These are phyloP conservation scores for Aspergillus eucalypticola DNA, from an alignment of 2,329 filamentous ascomycete genomes.

Conservation along the genomic window DNA sequence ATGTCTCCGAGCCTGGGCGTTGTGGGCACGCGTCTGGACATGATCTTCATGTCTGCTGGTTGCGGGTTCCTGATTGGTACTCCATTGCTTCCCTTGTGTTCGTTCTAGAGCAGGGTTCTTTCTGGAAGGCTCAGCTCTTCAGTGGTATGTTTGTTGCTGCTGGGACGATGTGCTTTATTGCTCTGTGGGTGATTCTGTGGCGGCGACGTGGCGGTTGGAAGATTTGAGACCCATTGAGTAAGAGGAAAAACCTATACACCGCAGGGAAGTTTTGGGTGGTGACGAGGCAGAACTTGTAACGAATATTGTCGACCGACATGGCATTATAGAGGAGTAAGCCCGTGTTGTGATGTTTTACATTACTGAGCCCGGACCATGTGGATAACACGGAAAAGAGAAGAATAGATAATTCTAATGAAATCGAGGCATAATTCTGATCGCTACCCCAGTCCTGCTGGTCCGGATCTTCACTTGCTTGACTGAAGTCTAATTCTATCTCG, in stretches of 20 bases:
- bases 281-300: no score
- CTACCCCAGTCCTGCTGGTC: no score
- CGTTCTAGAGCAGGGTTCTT: not conserved
- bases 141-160: not conserved
- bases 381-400: no score
- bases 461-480: no score
- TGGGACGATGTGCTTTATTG: not conserved
- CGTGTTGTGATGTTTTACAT: no score
- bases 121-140: not conserved
- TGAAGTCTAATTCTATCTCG: no score
- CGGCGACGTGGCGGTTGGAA: not conserved
- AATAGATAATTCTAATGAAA: no score
- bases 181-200: not conserved
- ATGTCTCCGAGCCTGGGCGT: slow-evolving; percentile 31
- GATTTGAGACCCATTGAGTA: not conserved
- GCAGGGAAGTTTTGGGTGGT: no score
- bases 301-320: accelerated
- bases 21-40: slow-evolving; percentile 46
- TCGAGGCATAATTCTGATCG: no score
- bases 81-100: slow-evolving; percentile 23
- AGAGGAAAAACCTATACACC: no score
- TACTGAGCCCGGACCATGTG: no score
- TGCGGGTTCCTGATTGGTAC: slow-evolving; percentile 27
- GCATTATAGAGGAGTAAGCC: no score
- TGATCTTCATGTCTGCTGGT: slow-evolving; percentile 35